A percentile compares a stretch with the other conserved stretches of the same genome.
These are phyloP conservation scores for Asclepias syriaca DNA, from an alignment of 257 asterid genomes.

Conservation along the genomic window DNA sequence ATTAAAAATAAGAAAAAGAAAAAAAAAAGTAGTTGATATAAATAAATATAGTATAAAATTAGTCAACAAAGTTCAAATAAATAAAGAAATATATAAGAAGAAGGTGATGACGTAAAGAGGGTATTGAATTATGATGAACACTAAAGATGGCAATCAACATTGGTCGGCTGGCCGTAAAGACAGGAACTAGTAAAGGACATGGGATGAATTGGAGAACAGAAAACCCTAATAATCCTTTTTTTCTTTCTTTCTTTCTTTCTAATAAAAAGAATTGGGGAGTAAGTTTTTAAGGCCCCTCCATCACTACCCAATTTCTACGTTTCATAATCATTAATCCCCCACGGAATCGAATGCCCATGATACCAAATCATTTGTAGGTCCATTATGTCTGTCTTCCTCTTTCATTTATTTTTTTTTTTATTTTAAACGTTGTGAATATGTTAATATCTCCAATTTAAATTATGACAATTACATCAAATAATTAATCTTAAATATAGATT, in stretches of 20 bases:
- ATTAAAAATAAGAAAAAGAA: too few relatives aligned
- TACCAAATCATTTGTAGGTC: conserved; percentile 43
- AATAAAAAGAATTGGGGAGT: not conserved
- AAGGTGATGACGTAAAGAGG: not conserved
- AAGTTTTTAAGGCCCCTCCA: not conserved
- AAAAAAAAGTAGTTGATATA: too few relatives aligned
- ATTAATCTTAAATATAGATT: too few relatives aligned
- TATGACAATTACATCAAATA: too few relatives aligned
- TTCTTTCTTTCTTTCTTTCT: too few relatives aligned
- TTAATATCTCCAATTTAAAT: too few relatives aligned
- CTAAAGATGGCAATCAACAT: conserved; percentile 20
- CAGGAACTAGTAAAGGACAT: conserved; percentile 22
- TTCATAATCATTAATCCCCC: conserved; percentile 30
- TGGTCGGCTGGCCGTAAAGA: conserved; percentile 38
- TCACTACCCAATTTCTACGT: conserved; percentile 39
- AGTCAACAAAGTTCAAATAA: not conserved
- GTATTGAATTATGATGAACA: conserved; percentile 10
- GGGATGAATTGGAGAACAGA: too few relatives aligned
- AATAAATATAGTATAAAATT: too few relatives aligned
- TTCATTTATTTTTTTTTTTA: not conserved
- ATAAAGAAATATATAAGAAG: not conserved
- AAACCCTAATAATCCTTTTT: too few relatives aligned
- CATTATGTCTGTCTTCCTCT: conserved; percentile 4
- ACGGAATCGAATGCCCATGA: conserved; percentile 38
- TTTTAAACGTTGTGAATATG: too few relatives aligned